These are phyloP conservation scores for Mucor irregularis DNA, from an alignment of 371 early-diverging fungal species.

Conservation along the genomic window DNA sequence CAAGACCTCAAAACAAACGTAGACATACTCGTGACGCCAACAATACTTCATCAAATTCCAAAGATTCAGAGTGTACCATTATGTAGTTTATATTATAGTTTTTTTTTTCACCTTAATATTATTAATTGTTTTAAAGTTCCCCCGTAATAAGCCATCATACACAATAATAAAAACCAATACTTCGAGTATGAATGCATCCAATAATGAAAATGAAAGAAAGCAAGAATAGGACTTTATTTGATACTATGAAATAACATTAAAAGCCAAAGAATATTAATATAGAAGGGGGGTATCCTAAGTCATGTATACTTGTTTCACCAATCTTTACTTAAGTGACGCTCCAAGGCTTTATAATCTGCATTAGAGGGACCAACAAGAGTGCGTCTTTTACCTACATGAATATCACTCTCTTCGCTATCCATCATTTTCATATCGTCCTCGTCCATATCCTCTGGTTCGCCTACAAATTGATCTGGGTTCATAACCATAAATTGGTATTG, in stretches of 20 bases:
- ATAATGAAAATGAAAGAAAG: no score
- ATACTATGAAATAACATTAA: no score
- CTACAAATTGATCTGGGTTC: constrained; percentile 16
- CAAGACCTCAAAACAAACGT: constrained; percentile 28
- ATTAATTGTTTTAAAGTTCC: background rate
- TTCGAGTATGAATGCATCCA: no score
- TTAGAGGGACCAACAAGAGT: constrained; percentile 20
- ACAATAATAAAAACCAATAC: background rate
- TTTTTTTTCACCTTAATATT: background rate
- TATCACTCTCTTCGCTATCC: constrained; percentile 22
- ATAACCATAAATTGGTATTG: constrained; percentile 14
- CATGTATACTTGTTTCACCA: constrained; percentile 9
- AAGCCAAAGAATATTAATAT: no score
- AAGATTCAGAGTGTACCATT: constrained; percentile 45
- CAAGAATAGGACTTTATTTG: no score
- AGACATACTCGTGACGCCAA: constrained; percentile 36
- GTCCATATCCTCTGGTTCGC: constrained; percentile 37
- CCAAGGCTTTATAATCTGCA: constrained; percentile 20
- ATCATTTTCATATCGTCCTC: constrained; percentile 27
- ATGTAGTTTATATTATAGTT: constrained; percentile 27
- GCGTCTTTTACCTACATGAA: constrained; percentile 20
- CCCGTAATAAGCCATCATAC: background rate
- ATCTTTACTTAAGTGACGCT: constrained; percentile 28
- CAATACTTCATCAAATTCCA: constrained; percentile 20
- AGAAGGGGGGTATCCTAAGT: background rate